Evolutionary conservation across 805 yeast species (phyloP), one percentile per base, ranked within the genome.

Genomic region (Lipomyces spencermartinsiae): DNA sequence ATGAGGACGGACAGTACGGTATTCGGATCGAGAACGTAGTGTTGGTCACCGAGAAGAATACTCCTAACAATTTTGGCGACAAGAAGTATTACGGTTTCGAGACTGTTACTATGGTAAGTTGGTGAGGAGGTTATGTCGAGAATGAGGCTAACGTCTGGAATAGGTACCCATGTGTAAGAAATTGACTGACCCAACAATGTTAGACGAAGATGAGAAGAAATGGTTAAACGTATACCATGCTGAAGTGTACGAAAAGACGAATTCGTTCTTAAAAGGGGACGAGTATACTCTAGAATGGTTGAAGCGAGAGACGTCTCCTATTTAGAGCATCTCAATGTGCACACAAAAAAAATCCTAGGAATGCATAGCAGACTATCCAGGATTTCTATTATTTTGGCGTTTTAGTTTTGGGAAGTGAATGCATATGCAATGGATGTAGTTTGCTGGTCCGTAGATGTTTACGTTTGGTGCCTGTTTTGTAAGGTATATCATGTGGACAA

Each of bases 1-100:
- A 95, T 78, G 87, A 89, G 71, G 97, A 92, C 73, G 94, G 93
- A n/a, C 87, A 89, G 69, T 93, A 85, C 77, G 99, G 99, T 10
- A 85, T 94, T 69, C 84, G 99, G 72, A 86, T 95, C 64, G 99
- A 95, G 79, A 90, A 92, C 76, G 93, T 93, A 73, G 77, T 95
- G 57, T 82, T 89, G 59, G 86, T 88, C 22, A 80, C 80, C 66
- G 81, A 78, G 35, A 79, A 80, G 29, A 78, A 80, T 3, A 81
- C 82, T 70, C 66, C 72, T 37, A 68, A 77, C 74, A 83, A 83
- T 71, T 85, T 83, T 78, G 88, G 86, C 63, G 91, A 86, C 60
- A 83, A 81, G 72, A 78, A 80, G 66, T 89, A 86, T 75, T 84
- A 86, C 61, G 86, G 85, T 68, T 93, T 95, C 77, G 97, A 91